Conservation (phyloP, 2,329 filamentous ascomycete genomes). For the Waltergamsia citrina region DNA sequence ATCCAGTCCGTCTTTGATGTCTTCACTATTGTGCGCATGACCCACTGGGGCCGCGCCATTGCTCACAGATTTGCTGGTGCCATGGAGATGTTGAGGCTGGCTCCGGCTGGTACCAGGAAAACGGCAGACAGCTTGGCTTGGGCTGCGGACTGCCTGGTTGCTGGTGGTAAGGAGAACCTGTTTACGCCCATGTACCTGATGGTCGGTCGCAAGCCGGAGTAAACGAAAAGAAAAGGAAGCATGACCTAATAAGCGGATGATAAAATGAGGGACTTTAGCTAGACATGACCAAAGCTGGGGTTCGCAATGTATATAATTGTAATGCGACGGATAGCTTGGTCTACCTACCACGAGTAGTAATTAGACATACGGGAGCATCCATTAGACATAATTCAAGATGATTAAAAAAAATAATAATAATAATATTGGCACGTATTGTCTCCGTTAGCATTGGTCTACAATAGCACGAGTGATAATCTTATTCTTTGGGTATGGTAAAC, state of each 20-base stretch:
- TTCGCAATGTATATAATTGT: neutral
- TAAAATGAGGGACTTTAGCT: neutral
- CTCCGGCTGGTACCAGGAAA: slow-evolving; percentile 81
- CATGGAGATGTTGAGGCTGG: slow-evolving; percentile 65
- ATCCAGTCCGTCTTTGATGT: slow-evolving; percentile 72
- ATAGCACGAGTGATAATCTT: too few relatives aligned
- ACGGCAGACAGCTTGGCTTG: slow-evolving; percentile 82
- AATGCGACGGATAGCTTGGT: slow-evolving; percentile 1
- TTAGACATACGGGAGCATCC: too few relatives aligned
- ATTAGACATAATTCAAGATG: too few relatives aligned
- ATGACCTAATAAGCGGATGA: neutral
- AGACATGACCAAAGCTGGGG: neutral
- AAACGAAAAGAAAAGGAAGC: neutral
- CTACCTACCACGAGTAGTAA: too few relatives aligned
- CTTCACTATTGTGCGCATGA: slow-evolving; percentile 82
- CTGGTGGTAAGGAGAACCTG: slow-evolving; percentile 78
- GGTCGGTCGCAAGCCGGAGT: slow-evolving; percentile 73
- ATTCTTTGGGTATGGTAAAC: too few relatives aligned
- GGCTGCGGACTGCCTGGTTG: slow-evolving; percentile 78
- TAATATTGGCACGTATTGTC: too few relatives aligned
- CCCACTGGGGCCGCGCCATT: slow-evolving; percentile 65
- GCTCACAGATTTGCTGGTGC: slow-evolving; percentile 69
- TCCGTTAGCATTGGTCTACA: too few relatives aligned
- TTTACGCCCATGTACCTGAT: slow-evolving; percentile 99
- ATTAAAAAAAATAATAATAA: too few relatives aligned